A percentile compares a stretch with the other conserved stretches of the same genome.
Evolutionary conservation across 75 land plant species (phyloP).

Genomic region (Pinus albicaulis): DNA sequence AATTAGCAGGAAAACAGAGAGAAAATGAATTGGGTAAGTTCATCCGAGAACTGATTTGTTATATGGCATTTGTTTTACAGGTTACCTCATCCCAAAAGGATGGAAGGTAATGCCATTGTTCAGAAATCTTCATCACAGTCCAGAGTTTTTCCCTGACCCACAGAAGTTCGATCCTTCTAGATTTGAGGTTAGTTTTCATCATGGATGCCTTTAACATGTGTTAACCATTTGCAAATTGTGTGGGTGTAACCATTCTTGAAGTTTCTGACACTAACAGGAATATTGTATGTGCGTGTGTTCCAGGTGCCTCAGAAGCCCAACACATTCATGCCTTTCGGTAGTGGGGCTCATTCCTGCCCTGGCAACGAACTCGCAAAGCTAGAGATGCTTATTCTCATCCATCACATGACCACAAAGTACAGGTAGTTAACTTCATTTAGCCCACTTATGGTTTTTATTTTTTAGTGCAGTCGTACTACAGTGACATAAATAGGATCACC

Average conservation of each 20-base stretch:
- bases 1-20: background rate
- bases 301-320: background rate
- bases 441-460: no score
- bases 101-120: slow-evolving; percentile 84
- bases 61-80: background rate
- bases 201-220: no score
- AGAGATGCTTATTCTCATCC: slow-evolving; percentile 22
- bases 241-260: background rate
- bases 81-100: slow-evolving; percentile 65
- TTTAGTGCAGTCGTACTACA: no score
- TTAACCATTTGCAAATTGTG: background rate
- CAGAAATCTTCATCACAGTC: slow-evolving; percentile 59
- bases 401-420: slow-evolving; percentile 32
- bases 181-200: slow-evolving; percentile 50
- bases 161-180: slow-evolving; percentile 73
- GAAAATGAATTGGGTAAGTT: background rate
- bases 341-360: slow-evolving; percentile 20
- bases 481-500: no score
- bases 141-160: slow-evolving; percentile 56
- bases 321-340: slow-evolving; percentile 11
- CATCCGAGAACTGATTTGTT: no score
- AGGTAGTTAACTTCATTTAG: slow-evolving; percentile 9
- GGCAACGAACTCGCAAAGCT: slow-evolving; percentile 33
- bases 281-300: background rate
- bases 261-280: background rate